Percentiles rank a stretch among this genome's conserved stretches.
Conservation (phyloP, 2,329 filamentous ascomycete species). For the Aspergillus ochraceoroseus region DNA sequence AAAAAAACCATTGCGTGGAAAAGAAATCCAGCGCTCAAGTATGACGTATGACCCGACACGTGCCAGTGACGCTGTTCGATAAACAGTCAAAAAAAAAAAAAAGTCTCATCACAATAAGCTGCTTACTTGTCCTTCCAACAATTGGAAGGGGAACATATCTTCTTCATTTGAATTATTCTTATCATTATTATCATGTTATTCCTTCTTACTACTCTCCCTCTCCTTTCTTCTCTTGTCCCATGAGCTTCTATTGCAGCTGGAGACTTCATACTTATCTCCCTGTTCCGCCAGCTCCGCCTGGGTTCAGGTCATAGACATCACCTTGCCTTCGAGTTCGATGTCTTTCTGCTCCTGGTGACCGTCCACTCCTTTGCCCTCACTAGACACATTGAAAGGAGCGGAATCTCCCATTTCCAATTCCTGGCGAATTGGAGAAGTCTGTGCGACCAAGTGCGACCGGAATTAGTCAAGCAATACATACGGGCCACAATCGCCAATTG, state of each 20-base stretch:
- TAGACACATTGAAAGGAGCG: neutral
- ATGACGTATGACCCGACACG: neutral
- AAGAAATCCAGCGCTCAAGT: neutral
- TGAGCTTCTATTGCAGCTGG: too few species aligned
- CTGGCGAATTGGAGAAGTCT: neutral
- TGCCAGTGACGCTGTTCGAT: too few species aligned
- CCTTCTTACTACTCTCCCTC: too few species aligned
- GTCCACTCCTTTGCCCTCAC: neutral
- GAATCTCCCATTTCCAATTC: neutral
- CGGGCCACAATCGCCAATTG: conserved; percentile 1
- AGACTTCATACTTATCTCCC: too few species aligned
- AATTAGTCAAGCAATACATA: neutral
- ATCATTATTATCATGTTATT: too few species aligned
- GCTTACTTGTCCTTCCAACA: too few species aligned
- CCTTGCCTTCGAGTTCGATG: neutral
- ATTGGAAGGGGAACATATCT: too few species aligned
- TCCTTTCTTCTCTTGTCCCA: too few species aligned
- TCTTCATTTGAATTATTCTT: neutral
- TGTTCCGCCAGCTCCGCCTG: neutral
- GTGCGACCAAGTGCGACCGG: conserved; percentile 4
- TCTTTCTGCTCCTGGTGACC: neutral
- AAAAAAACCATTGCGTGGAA: neutral
- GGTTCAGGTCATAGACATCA: conserved; percentile 2
- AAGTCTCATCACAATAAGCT: too few species aligned
- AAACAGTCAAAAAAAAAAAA: too few species aligned